Evolutionary conservation across 345 rosid species (phyloP).

Genomic region (Odontarrhena argentea): DNA sequence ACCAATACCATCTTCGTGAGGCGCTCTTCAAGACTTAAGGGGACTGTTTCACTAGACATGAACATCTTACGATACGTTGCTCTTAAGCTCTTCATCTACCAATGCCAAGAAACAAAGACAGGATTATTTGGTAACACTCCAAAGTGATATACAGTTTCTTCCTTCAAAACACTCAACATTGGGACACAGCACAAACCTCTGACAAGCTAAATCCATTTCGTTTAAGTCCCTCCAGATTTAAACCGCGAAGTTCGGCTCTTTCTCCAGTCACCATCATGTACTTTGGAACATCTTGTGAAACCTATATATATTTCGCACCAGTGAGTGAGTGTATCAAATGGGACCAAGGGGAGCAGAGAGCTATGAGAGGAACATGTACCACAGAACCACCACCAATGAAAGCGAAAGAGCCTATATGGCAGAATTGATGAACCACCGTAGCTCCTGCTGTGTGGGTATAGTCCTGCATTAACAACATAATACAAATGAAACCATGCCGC

Average conservation of each 20-base stretch:
- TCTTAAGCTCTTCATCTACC: conserved; percentile 72
- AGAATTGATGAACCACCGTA: conserved; percentile 83
- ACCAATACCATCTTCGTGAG: conserved; percentile 68
- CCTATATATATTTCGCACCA: conserved; percentile 42
- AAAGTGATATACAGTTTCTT: conserved; percentile 21
- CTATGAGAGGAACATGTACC: conserved; percentile 50
- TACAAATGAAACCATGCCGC: conserved; percentile 31
- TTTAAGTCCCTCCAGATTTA: conserved; percentile 85
- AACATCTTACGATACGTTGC: conserved; percentile 80
- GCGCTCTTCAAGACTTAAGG: conserved; percentile 67
- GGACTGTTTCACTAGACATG: conserved; percentile 54
- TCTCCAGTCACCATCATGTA: conserved; percentile 90
- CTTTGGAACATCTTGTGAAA: conserved; percentile 92
- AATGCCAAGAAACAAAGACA: conserved; percentile 21
- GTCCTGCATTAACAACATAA: conserved; percentile 56
- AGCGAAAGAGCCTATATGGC: conserved; percentile 74
- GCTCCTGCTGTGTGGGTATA: conserved; percentile 84
- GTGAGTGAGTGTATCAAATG: conserved; percentile 11
- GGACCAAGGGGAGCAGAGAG: background rate
- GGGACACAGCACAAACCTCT: conserved; percentile 55
- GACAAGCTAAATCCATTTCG: conserved; percentile 65
- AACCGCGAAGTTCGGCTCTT: conserved; percentile 88
- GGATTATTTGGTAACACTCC: background rate
- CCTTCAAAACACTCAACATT: conserved; percentile 5
- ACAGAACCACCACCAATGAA: conserved; percentile 94